Conservation (phyloP, 371 early-diverging fungal species). For the Mucor mucedo region DNA sequence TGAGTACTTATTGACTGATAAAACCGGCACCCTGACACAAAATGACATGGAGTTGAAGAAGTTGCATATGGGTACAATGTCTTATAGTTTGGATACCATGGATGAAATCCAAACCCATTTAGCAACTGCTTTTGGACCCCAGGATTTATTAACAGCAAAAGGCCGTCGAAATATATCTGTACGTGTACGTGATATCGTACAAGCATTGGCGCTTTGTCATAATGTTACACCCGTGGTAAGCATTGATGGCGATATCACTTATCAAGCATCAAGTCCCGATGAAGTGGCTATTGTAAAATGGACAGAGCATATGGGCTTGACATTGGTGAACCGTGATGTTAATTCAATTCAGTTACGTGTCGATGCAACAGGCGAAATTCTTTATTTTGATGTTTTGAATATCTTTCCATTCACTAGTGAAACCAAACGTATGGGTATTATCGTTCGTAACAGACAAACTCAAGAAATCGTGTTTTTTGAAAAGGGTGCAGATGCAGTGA, state of each 20-base stretch:
- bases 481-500: constrained; percentile 99
- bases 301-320: constrained; percentile 91
- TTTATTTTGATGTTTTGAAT: constrained; percentile 85
- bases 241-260: constrained; percentile 62
- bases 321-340: constrained; percentile 79
- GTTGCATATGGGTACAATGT: constrained; percentile 96
- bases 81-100: constrained; percentile 90
- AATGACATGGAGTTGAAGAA: constrained; percentile 99
- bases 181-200: constrained; percentile 82
- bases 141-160: constrained; percentile 17
- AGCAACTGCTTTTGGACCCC: constrained; percentile 58
- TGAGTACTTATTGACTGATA: constrained; percentile 97
- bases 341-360: constrained; percentile 75
- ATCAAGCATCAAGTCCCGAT: constrained; percentile 99
- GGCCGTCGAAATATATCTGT: constrained; percentile 75
- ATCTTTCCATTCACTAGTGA: constrained; percentile 98
- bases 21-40: constrained; percentile 99
- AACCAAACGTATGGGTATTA: constrained; percentile 99
- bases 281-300: constrained; percentile 99
- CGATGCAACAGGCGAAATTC: constrained; percentile 42
- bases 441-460: constrained; percentile 75
- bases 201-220: constrained; percentile 91
- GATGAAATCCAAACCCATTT: constrained; percentile 81
- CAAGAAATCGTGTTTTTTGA: constrained; percentile 85
- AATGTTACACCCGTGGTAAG: constrained; percentile 80